Base-by-base conservation (phyloP, 495 filamentous ascomycete species). In the Podospora comata region DNA sequence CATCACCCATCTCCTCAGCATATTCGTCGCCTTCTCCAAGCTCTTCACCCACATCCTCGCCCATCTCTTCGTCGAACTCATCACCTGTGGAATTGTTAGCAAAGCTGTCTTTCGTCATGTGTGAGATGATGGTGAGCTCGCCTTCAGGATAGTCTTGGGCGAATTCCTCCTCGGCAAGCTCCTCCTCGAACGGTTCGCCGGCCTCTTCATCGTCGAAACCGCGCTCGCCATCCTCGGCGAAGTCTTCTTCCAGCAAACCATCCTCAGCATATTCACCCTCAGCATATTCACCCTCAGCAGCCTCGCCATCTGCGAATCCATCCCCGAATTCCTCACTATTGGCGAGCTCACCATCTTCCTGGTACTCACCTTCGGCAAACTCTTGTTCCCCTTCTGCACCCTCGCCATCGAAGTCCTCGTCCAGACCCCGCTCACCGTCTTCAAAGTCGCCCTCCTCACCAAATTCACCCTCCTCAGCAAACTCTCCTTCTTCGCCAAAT, bases 291-390 rank as follows among this genome's bases (percentile, higher is more conserved):
- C 28, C 60, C 6, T 63, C 28, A 54, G 30, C 19, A 60, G 30
- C 26, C 19, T 60, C 65, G 11, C 55, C 65, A 6, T 63, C 64
- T 4, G 28, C 59, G 18, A 64, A 59, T 2, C 48, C 59, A 1
- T 39, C 63, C 1, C 18, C 57, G 26, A 26, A 15, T 5, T 16
- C 20, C 53, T 60, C 64, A 3, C 62, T 64, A 3, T 28, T 28
- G 19, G 30, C 39, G 30, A 66, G 57, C 19, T 62, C 61, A 56
- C 61, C 66, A 6, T 55, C 66, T 13, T 58, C 44, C n/a, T 60
- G 57, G 34, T 32, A 54, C n/a, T 27, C 67, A 61, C 26, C 11
- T 32, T 59, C 39, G 1, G 39, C 5, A 48, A 9, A 18, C 1
- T 62, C 55, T 13, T 20, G 18, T 58, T 58, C n/a, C 5, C 18